phyloP scores from a whole-genome alignment of 495 filamentous ascomycete species.

The Bacidia rubella region DNA sequence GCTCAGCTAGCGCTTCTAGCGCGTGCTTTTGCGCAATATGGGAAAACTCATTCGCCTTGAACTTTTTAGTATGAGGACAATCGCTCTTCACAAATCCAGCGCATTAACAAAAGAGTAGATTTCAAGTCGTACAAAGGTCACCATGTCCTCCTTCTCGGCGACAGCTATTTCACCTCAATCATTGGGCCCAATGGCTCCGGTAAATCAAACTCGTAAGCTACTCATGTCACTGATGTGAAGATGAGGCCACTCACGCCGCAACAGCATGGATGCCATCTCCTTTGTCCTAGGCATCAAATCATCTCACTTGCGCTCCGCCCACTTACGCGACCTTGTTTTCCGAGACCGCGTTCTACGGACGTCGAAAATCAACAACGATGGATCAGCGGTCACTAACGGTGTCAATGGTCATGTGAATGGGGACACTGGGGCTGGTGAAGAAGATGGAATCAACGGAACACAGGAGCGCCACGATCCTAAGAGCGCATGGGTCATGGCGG shows the following conservation, averaged over 20 bases:
- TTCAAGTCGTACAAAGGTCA: slow-evolving; percentile 99
- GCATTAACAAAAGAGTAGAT: slow-evolving; percentile 37
- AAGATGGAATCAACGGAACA: slow-evolving; percentile 32
- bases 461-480: slow-evolving; percentile 61
- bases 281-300: slow-evolving; percentile 98
- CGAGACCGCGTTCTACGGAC: slow-evolving; percentile 86
- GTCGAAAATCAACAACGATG: slow-evolving; percentile 79
- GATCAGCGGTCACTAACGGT: slow-evolving; percentile 45
- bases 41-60: slow-evolving; percentile 91
- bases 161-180: slow-evolving; percentile 98
- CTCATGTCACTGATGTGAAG: no score
- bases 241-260: slow-evolving; percentile 18
- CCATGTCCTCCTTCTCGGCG: slow-evolving; percentile 85
- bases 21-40: slow-evolving; percentile 34
- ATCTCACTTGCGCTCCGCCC: slow-evolving; percentile 86
- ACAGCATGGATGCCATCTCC: slow-evolving; percentile 97
- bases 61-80: slow-evolving; percentile 57
- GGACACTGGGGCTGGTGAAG: slow-evolving; percentile 36
- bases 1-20: no score
- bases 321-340: slow-evolving; percentile 89
- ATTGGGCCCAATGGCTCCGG: slow-evolving; percentile 99
- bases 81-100: slow-evolving; percentile 19
- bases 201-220: slow-evolving; percentile 98
- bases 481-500: slow-evolving; percentile 96
- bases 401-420: slow-evolving; percentile 35